Evolutionary conservation across 208 protist genomes (phyloP), one percentile per base, ranked within the genome.

Genomic region (Phytomonas serpens): DNA sequence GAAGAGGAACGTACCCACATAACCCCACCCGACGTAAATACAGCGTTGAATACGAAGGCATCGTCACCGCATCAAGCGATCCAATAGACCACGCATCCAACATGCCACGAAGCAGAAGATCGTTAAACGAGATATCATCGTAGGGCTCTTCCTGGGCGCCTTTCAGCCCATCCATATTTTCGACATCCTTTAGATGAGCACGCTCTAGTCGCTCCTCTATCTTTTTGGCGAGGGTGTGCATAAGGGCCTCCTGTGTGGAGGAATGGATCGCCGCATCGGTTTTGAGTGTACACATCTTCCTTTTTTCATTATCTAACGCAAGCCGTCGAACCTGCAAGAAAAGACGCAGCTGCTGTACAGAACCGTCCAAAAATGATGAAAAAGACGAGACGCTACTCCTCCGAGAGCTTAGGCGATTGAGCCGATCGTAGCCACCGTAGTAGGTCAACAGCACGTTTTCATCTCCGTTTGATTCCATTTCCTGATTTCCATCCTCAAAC

Each of bases 321-420:
- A 67, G 69, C 11, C 40, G n/a, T 16, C 71, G 71, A 10, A 57
- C 19, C 34, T 73, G 36, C 11, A 73, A 38, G 27, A 77, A 61
- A 32, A 73, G 52, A 31, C 73, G 73, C 0, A 77, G 16, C 13
- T 51, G 67, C 68, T 73, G 65, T 7, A 73, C 42, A 2, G 73
- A 71, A 31, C 66, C 73, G 27, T 68, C 40, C 19, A 61, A 32
- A 13, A 71, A 37, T 19, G 40, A 63, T 5, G 67, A 61, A 31
- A 37, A 31, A 27, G 10, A 1, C 47, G 47, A 57, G 10, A 19
- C 47, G 4, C 2, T 27, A 27, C 47, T 19, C 19, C 19, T 19
- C 47, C 23, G 19, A 27, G 10, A 19, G 19, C 47, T 27, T 6
- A 19, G 16, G 19, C 47, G 47, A 57, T 57, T 19, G 16, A 57